These are phyloP conservation scores for Amanita thiersii DNA, from an alignment of 768 basidiomycete genomes.

Conservation along the genomic window DNA sequence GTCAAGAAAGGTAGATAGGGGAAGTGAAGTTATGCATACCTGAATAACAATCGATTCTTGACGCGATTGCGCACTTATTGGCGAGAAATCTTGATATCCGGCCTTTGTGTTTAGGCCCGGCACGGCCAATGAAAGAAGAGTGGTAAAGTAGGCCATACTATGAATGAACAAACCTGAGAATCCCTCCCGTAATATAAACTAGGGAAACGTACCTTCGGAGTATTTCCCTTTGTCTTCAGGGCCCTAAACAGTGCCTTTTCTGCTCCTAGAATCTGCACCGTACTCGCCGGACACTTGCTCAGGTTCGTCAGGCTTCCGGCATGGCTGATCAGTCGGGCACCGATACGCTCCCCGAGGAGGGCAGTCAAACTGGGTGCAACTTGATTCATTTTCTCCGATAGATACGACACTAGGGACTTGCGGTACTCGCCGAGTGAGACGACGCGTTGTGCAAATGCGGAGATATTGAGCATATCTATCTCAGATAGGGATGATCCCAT, in stretches of 20 bases:
- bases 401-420: constrained; percentile 78
- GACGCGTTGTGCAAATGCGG: constrained; percentile 83
- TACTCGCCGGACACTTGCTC: constrained; percentile 97
- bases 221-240: constrained; percentile 97
- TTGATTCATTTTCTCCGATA: constrained; percentile 95
- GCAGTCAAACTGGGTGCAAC: constrained; percentile 93
- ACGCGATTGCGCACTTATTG: constrained; percentile 97
- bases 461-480: constrained; percentile 94
- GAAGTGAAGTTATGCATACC: constrained; percentile 35
- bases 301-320: constrained; percentile 95
- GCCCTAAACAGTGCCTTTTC: constrained; percentile 98
- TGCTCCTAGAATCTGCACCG: constrained; percentile 95
- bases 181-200: background rate
- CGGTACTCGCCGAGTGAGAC: constrained; percentile 92
- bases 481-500: constrained; percentile 91
- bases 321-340: constrained; percentile 89
- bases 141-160: constrained; percentile 98
- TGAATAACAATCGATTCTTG: constrained; percentile 91
- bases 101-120: constrained; percentile 91
- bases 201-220: constrained; percentile 65
- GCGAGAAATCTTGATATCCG: constrained; percentile 98
- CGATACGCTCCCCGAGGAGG: constrained; percentile 86
- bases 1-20: background rate
- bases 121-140: constrained; percentile 93
- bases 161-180: background rate